Base-by-base conservation (phyloP, 352 stramenopile species). In the Albugo laibachii region DNA sequence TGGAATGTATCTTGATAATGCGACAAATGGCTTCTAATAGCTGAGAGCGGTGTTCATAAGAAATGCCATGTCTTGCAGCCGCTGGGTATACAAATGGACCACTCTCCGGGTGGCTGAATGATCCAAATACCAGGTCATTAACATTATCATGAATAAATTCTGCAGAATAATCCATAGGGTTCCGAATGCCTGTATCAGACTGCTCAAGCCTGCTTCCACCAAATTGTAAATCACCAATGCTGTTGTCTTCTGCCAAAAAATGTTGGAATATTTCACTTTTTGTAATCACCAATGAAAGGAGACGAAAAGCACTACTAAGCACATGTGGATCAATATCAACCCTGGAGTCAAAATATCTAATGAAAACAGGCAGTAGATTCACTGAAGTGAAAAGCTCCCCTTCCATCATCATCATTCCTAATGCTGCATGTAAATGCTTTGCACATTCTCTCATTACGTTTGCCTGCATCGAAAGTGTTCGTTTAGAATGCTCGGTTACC, bases 271-370 rank as follows among this genome's bases (percentile, higher is more conserved):
- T 50, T 18, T 61, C 44, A 36, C 63, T 76, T 46, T 71, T 55
- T 34, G 74, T 59, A 47, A 75, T 69, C 27, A 80, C 47, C 31
- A 52, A 58, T 45, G 72, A 73, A 53, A 77, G 59, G 34, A 77
- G 57, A 34, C 63, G 55, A 47, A 80, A 43, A 5, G 73, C 62
- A 53, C 68, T 76, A 40, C 56, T 63, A 19, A 71, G 55, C 19
- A 76, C 45, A 0, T 56, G 18, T 10, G 39, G 41, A n/a, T 70
- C 58, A 41, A 77, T 36, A 47, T 77, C 63, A 10, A 47, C 65
- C 19, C 54, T 57, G 1, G 63, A 57, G 1, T 54, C 56, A 16
- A 80, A 55, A 19, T 76, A 77, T 27, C 67, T 69, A n/a, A 71
- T 56, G 11, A 80, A 55, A 14, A 77, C 65, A 8, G 65, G 65